Base-by-base conservation (phyloP, 2,329 filamentous ascomycete genomes). In the Diaporthe ampelina region DNA sequence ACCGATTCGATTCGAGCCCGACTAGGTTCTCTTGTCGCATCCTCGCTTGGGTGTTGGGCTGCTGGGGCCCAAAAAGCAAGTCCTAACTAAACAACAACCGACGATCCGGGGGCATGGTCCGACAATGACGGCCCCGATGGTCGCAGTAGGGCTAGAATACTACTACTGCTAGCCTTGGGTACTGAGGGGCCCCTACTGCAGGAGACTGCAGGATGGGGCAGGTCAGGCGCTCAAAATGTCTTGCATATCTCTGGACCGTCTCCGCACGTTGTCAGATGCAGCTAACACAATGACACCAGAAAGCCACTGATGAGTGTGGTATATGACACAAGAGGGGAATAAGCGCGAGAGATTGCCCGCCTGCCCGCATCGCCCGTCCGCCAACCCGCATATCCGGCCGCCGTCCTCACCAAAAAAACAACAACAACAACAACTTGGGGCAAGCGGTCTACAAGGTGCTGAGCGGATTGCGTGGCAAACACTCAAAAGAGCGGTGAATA, bases 201-300 rank as follows among this genome's bases (percentile, higher is more conserved):
- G 63, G 63, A 68, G 63, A 26, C n/a, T 52, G 59, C 59, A 63
- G 17, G 40, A 63, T 21, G 24, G 56, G 59, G 24, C 45, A 54
- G 48, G 63, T 68, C 63, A 68, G 45, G 63, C 63, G 63, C 45
- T 54, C 63, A 68, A 68, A 54, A 68, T 68, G 63, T 68, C 63
- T 68, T 68, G 63, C 63, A 68, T 68, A 68, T 54, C 63, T 52
- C 45, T 52, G 45, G 63, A 67, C 29, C 29, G 63, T 37, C 63
- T 26, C 63, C 63, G 63, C 63, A 68, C 32, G 32, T 54, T 68
- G 63, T 68, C 63, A 54, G 63, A 68, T 68, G 63, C 48, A 54
- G 63, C 63, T 68, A 68, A 40, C 48, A 54, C 48, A 40, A 68
- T 35, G 21, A 68, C 63, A 37, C 29, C 63, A 37, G 40, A 17